These are phyloP conservation scores for Pilobolus umbonatus DNA, from an alignment of 192 early-diverging fungal genomes.

Conservation along the genomic window DNA sequence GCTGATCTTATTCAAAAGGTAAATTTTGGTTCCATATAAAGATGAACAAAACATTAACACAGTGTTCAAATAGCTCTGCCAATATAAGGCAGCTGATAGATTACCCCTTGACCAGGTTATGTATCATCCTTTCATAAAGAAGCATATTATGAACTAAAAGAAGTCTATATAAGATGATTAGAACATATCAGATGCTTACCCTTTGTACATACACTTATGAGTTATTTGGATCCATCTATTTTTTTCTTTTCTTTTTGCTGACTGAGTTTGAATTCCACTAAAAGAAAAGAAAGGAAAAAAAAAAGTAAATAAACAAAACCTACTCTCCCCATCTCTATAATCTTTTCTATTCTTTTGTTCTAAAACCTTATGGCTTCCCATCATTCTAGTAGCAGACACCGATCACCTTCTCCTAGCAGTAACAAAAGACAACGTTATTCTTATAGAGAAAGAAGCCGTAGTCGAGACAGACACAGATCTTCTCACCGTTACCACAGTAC, in stretches of 20 bases:
- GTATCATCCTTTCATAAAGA: constrained; percentile 61
- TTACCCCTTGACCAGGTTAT: constrained; percentile 71
- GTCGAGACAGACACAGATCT: constrained; percentile 35
- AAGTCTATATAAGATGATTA: no score
- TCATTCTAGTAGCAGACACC: constrained; percentile 22
- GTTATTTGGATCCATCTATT: no score
- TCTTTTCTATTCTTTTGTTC: constrained; percentile 12
- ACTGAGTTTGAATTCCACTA: no score
- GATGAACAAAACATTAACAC: not conserved
- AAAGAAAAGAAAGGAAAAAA: no score
- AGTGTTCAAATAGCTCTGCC: constrained; percentile 79
- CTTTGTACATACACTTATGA: no score
- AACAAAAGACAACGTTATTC: constrained; percentile 31
- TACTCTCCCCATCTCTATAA: constrained; percentile 8
- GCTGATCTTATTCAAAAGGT: constrained; percentile 81
- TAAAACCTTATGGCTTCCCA: constrained; percentile 13
- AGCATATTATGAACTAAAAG: not conserved
- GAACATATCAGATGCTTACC: no score
- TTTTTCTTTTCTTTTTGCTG: no score
- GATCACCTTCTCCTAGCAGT: constrained; percentile 30
- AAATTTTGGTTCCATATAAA: constrained; percentile 6
- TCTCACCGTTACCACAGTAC: constrained; percentile 23
- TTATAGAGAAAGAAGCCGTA: constrained; percentile 33
- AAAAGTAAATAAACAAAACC: no score
- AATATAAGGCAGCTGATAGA: constrained; percentile 63